A percentile compares a stretch with the other conserved stretches of the same genome.
phyloP scores from a whole-genome alignment of 495 filamentous ascomycete species.

The Alectoria sarmentosa region DNA sequence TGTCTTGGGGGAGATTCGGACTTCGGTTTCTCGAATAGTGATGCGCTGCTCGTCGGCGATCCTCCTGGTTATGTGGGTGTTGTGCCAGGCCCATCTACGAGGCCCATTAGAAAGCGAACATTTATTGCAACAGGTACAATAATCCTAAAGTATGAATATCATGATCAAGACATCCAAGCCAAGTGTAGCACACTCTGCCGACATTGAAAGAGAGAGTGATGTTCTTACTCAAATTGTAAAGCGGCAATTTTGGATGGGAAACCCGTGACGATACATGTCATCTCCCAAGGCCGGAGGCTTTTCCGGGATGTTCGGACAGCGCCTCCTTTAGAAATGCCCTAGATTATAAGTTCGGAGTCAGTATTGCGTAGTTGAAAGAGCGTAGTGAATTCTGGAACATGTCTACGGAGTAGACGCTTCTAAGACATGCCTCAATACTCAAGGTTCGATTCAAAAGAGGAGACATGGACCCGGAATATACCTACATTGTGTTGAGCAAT shows the following conservation, averaged over 20 bases:
- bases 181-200: background rate
- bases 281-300: conserved; percentile 82
- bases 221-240: conserved; percentile 84
- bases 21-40: conserved; percentile 28
- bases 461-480: too few relatives aligned
- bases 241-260: conserved; percentile 83
- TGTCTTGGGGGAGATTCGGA: conserved; percentile 27
- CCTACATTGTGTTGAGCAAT: conserved; percentile 91
- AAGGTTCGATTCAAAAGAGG: too few relatives aligned
- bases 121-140: background rate
- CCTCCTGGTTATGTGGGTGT: conserved; percentile 68
- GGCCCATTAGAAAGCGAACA: conserved; percentile 15
- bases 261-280: conserved; percentile 79
- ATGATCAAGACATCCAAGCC: background rate
- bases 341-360: too few relatives aligned
- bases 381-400: too few relatives aligned
- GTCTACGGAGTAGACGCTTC: too few relatives aligned
- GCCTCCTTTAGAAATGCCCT: conserved; percentile 65
- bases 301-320: conserved; percentile 62
- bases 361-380: too few relatives aligned
- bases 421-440: too few relatives aligned
- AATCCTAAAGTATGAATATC: background rate
- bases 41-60: conserved; percentile 53
- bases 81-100: conserved; percentile 84
- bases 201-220: conserved; percentile 13